Evolutionary conservation across 345 rosid species (phyloP).

Genomic region (Corchorus capsularis): DNA sequence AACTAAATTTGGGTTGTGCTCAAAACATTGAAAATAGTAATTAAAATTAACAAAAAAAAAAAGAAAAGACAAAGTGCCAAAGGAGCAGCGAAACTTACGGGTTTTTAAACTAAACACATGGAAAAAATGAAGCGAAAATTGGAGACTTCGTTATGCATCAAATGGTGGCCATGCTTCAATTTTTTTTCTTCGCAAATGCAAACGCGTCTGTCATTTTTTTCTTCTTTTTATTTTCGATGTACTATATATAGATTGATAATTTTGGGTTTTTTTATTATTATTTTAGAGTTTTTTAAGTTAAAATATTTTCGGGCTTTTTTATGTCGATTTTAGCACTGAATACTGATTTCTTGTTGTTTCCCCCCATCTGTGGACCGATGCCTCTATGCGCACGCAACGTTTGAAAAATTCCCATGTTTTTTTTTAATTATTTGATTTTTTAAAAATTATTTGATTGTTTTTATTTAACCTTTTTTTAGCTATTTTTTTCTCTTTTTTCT

Average conservation of each 20-base stretch:
- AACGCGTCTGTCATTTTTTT: neutral
- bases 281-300: neutral
- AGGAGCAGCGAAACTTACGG: conserved; percentile 24
- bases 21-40: neutral
- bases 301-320: neutral
- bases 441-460: too few species aligned
- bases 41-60: neutral
- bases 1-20: conserved; percentile 16
- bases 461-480: conserved; percentile 18
- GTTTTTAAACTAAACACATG: conserved; percentile 29
- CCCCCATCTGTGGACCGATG: conserved; percentile 16
- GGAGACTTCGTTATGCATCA: conserved; percentile 22
- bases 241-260: neutral
- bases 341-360: neutral
- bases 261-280: neutral
- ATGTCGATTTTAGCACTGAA: neutral
- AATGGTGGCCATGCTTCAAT: conserved; percentile 11
- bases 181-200: conserved; percentile 3
- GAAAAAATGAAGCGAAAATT: conserved; percentile 23
- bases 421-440: neutral
- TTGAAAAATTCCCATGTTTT: conserved; percentile 22
- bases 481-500: conserved; percentile 22
- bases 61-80: neutral
- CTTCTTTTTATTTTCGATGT: neutral
- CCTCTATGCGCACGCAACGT: conserved; percentile 32